Base-by-base conservation (phyloP, 2,329 filamentous ascomycete species). In the Botrytis sinoallii region DNA sequence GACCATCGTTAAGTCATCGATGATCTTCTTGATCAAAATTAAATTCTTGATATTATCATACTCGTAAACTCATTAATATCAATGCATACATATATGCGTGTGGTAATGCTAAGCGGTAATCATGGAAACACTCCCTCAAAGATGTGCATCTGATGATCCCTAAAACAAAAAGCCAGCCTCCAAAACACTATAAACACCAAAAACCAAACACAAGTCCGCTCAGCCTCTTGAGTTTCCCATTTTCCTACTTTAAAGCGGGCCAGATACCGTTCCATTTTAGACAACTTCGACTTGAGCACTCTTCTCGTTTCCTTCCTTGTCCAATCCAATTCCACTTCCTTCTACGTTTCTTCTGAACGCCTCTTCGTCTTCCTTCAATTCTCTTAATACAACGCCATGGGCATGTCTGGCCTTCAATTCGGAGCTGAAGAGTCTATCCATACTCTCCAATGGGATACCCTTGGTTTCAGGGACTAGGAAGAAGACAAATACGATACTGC, bases 401-500 rank as follows among this genome's bases (percentile, higher is more conserved):
- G 79, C 79, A 42, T 77, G 48, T 25, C 72, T 73, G 3, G 78
- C 75, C 32, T 71, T 75, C 16, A 78, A 64, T 10, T 73, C 74
- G 4, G 73, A 61, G 70, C 84, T 83, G 78, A 92, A 92, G 2
- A 92, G 83, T 9, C 85, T 83, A 79, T 92, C 90, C 85, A 92
- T 90, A 44, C 85, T 85, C 81, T 92, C 90, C 4, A 92, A 84
- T 0, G 89, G 89, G 20, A 92, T 84, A 60, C 86, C 85, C 83
- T 91, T 92, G 4, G 90, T 92, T 83, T 92, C 90, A 0, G 90
- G 90, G 0, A 92, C 77, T 63, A 89, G 84, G 83, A 90, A 90
- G 79, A 84, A 91, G 40, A 90, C 86, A 75, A 90, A 92, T 71
- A 88, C 74, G 70, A 86, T 83, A 0, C 88, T 88, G 16, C 86